Base-by-base conservation (phyloP, 805 yeast species). In the Myxozyma mucilagina region DNA sequence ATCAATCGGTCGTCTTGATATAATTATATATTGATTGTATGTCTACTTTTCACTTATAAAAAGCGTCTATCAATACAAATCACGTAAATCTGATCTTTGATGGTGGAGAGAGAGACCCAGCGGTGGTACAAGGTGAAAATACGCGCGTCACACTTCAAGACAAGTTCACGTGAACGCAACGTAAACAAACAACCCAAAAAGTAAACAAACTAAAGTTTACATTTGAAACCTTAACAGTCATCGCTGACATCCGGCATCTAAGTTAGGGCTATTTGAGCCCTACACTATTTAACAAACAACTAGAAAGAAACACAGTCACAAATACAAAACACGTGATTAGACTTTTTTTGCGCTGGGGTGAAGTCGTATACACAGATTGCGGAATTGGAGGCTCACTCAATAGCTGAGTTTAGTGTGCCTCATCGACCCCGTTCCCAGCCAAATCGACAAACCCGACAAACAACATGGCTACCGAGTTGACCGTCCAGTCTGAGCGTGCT, bases 401-500 rank as follows among this genome's bases (percentile, higher is more conserved):
- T 47, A 11, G 35, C 24, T 10, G 44, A 29, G 11, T 13, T 31
- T 49, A 50, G 42, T 47, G 20, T 20, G 16, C 60, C 34, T 4
- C 48, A 53, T 36, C 44, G 4, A 52, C 52, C 52, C 53, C 35
- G 13, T 41, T 50, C 34, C 53, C 20, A 50, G 53, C 29, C 47
- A 16, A 24, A 42, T 36, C 56, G 39, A 39, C 36, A 55, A 48
- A 11, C 34, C 44, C 56, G 56, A 56, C 43, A 42, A 34, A 36
- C 68, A 71, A 41, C 58, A 94, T 93, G 98, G 96, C 98, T 80
- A 89, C 98, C 83, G 99, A 94, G 87, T 90, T 94, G 85, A 93
- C 97, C 82, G 99, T 94, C 85, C 99, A 94, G 88, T 89, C 97
- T 80, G 99, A 94, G 87, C 93, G 96, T 85, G 99, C 99, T 91